Base-by-base conservation (phyloP, 2,329 filamentous ascomycete species). In the Didymella arachidicola region DNA sequence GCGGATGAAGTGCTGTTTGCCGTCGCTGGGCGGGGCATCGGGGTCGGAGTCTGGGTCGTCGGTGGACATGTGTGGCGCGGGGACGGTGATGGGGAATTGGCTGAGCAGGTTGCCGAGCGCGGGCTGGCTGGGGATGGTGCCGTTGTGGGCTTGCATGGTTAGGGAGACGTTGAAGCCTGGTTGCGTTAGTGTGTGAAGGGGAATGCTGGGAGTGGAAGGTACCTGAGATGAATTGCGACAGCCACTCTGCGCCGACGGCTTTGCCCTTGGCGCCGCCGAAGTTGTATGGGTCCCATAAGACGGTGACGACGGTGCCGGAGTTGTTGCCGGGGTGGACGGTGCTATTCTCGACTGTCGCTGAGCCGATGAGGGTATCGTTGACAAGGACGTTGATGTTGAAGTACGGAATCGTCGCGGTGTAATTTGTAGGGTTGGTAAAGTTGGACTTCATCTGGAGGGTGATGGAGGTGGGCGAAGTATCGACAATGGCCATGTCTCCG, bases 361-460 rank as follows among this genome's bases (percentile, higher is more conserved):
- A 89, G 30, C 91, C 95, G 32, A 99, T 80, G 7, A 90, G 74
- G 0, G 89, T 89, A 11, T 84, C 87, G 68, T 96, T 93, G 68
- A 87, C 87, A 29, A 91, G 75, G 41, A 98, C 79, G 61, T 93
- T 86, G 42, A 96, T 84, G 72, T 90, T 93, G 63, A 92, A 78
- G 62, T 87, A 94, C 1, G 94, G 94, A n/a, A 98, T 82, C 2
- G 81, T 82, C 4, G 92, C 93, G 4, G 91, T 88, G 75, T 98
- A 97, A 4, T 88, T 84, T 0, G 93, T 96, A 1, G 94, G 93
- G 71, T 99, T 99, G 4, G 91, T 96, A 60, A 97, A 83, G 72
- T 95, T 96, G 69, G 96, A 83, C 38, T 82, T 79, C 14, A 91
- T 90, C 69, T 87, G 82, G 34, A 98, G 79, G 19, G 84, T 86